Evolutionary conservation across 371 early-diverging fungal species (phyloP), one percentile per base, ranked within the genome.

Genomic region (Circinella minor): DNA sequence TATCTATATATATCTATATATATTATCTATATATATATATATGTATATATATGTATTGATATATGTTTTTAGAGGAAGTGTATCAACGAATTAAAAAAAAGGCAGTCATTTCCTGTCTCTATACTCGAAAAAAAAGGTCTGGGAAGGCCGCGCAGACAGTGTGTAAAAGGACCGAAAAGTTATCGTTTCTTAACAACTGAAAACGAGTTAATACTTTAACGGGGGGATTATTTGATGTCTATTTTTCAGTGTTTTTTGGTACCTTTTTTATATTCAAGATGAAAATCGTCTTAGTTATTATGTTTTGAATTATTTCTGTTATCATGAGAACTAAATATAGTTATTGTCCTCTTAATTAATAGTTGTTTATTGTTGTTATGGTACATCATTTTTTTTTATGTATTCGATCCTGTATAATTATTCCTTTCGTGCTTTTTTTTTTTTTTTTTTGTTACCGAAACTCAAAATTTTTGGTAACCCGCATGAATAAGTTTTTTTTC

Each of bases 51-150:
- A 27, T 27, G 27, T 27, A 27, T 27, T 27, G 27, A 27, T 27
- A 27, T 27, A 27, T 27, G 27, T 27, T 27, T 43, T 43, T 43
- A 43, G 43, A 43, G 43, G 43, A 43, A 43, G 43, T 43, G 11
- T 43, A 43, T 43, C 11, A 43, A n/a, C 51, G 51, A 51, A 51
- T 51, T 51, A 51, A 51, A 51, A 51, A 49, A 51, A 51, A 51
- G 51, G 51, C 51, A 51, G 51, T 51, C 51, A 51, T 51, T 51
- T 51, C 5, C 15, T n/a, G 1, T n/a, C 11, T 43, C 43, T 11
- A 9, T 11, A 43, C 43, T 43, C 43, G 43, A 43, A 43, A 43
- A 43, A 15, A 13, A 51, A 47, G 47, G 3, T 51, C 51, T 13
- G 51, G 51, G 51, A 43, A 43, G 43, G 43, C 43, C 51, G 51